Base-by-base conservation (phyloP, 2,329 filamentous ascomycete species). In the Fusarium nurragi region DNA sequence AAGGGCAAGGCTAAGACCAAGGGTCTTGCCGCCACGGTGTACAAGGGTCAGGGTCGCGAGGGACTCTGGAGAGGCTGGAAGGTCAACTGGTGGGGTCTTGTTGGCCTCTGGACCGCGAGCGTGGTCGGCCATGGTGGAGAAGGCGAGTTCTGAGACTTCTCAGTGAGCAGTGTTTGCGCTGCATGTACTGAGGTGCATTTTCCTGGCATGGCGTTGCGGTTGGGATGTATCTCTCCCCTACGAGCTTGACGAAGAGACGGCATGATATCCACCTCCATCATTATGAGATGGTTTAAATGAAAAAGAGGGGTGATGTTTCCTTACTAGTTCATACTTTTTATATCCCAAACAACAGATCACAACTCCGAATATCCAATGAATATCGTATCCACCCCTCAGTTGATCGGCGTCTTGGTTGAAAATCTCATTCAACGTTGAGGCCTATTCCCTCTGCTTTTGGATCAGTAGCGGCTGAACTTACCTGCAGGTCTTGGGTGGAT, bases 51-150 rank as follows among this genome's bases (percentile, higher is more conserved):
- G 73, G 90, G 90, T 5, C 74, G 89, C 10, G 81, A 87, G 38
- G 90, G 90, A 0, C 79, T 92, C 13, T 91, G 89, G 84, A 80
- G 90, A 28, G 90, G 90, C 1, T 93, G 90, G 89, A 88, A 90
- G 74, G 88, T 92, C 34, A 91, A 88, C 57, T 91, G 90, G 81
- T 92, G 90, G 89, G 90, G 90, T 0, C 76, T 93, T 8, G 86
- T 92, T 12, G 90, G 90, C 10, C 82, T 93, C 11, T 93, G 90
- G 90, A 86, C 87, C 9, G 89, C 89, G 22, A 85, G 86, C 32
- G 83, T 90, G 22, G 77, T 91, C 41, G 86, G 86, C 11, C 83
- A 81, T 38, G 86, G 85, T 22, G 86, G 86, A 28, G 86, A 88
- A 60, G 86, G 85, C 52, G 84, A 87, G 73, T 88, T 88, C 58